Base-by-base conservation (phyloP, 495 filamentous ascomycete genomes). In the Symbiotaphrina buchneri region DNA sequence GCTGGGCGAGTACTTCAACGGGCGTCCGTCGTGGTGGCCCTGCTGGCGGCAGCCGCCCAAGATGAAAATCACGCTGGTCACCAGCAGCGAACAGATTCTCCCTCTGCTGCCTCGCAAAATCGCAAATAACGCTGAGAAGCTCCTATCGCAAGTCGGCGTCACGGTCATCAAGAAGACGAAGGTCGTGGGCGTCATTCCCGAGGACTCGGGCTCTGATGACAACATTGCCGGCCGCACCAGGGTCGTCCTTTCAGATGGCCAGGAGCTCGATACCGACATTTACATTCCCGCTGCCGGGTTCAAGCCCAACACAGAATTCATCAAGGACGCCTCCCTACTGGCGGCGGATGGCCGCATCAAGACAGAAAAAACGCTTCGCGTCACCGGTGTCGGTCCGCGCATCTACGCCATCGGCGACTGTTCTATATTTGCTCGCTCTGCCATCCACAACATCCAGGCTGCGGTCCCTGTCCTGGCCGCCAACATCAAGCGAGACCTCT, bases 331-430 rank as follows among this genome's bases (percentile, higher is more conserved):
- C 3, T 23, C 38, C 3, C 47, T 63, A 1, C 53, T 58, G 2
- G 37, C 39, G 0, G 18, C 39, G 0, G 45, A 49, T 16, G 49
- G 48, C 10, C 56, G 54, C 26, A 47, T 65, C n/a, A 39, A 48
- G 6, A 56, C 47, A 3, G 54, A 63, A 41, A 6, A 45, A 6
- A 62, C 57, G 0, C 41, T 64, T 5, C 54, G 59, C 1, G 58
- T 65, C 16, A 54, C 59, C n/a, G 41, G 38, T 5, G 59, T 58
- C 1, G 63, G 60, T 2, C 35, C 46, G 1, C 48, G 54, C 2
- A 47, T 65, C 24, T 68, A 66, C 42, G 49, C 49, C 14, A 32
- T 55, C 15, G 59, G 61, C 26, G 61, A 65, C 34, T 55, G 48
- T 6, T 35, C 38, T 0, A 36, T 33, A 6, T 41, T 38, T 27